Conservation (phyloP, 768 basidiomycete genomes). For the Clitopilus passeckerianus region DNA sequence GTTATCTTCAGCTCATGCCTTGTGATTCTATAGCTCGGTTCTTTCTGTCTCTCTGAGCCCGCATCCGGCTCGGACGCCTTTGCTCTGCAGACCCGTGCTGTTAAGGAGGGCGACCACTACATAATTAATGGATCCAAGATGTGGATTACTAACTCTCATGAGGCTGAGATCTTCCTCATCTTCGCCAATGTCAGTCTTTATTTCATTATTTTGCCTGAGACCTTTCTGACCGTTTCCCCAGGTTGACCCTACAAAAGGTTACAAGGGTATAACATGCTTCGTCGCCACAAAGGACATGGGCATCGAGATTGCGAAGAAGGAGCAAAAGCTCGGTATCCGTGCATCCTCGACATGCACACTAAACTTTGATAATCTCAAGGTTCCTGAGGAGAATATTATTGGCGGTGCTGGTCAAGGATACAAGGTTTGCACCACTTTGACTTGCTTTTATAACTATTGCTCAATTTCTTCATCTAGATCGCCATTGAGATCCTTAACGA, state of each 20-base stretch:
- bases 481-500: constrained; percentile 98
- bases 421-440: constrained; percentile 42
- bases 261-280: constrained; percentile 99
- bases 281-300: constrained; percentile 96
- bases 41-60: constrained; percentile 92
- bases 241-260: constrained; percentile 87
- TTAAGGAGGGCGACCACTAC: constrained; percentile 81
- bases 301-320: constrained; percentile 96
- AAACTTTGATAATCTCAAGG: constrained; percentile 89
- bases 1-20: constrained; percentile 1
- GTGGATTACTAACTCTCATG: constrained; percentile 97
- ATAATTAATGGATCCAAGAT: constrained; percentile 96
- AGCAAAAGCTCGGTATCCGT: constrained; percentile 95
- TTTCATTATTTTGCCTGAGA: not conserved
- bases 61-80: constrained; percentile 97
- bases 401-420: constrained; percentile 92
- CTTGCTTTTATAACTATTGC: not conserved
- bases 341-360: constrained; percentile 94
- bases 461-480: constrained; percentile 38
- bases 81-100: constrained; percentile 90
- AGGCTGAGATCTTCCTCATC: constrained; percentile 88
- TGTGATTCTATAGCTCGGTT: constrained; percentile 68
- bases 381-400: constrained; percentile 82
- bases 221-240: constrained; percentile 17
- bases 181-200: constrained; percentile 77